Base-by-base conservation (phyloP, 2,329 filamentous ascomycete species). In the Triangularia verruculosa region DNA sequence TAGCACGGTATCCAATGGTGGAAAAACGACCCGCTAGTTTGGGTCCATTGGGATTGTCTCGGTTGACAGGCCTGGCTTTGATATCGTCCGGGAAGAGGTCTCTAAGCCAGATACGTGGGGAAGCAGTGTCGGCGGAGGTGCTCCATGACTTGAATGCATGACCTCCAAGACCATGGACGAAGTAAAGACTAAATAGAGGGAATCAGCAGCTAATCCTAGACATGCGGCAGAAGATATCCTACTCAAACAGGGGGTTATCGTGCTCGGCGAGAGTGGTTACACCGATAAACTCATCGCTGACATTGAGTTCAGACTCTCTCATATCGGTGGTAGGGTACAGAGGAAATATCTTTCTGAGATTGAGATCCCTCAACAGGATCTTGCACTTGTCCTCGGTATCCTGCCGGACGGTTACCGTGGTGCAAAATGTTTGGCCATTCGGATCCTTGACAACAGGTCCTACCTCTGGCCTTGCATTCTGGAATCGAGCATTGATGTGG, bases 71-170 rank as follows among this genome's bases (percentile, higher is more conserved):
- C 30, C 52, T 59, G 12, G 54, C 39, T 24, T 54, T 43, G 13
- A 65, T 25, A 15, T 65, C 60, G 25, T 60, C n/a, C 12, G 63
- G 60, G 22, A 65, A 32, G 22, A 65, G 59, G 27, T 65, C 63
- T 57, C 53, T 51, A 6, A 61, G 63, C 63, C 63, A 65, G 56
- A 65, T 65, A 4, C 47, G 32, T 43, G 63, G 60, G 24, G 57
- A 28, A 9, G 34, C 56, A 28, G 34, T 60, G n/a, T 57, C 32
- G 27, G 32, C 5, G 56, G 56, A 52, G 4, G 57, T 64, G 32
- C 52, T 57, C 63, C 63, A 65, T 34, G 60, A 60, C 15, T 17
- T 57, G 34, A 63, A 65, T n/a, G 63, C 63, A 63, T 65, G 63
- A 4, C 63, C 63, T 17, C 63, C 63, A 24, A 65, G 63, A 9